Conservation (phyloP, 129 eudicot genomes). For the Arctium lappa region DNA sequence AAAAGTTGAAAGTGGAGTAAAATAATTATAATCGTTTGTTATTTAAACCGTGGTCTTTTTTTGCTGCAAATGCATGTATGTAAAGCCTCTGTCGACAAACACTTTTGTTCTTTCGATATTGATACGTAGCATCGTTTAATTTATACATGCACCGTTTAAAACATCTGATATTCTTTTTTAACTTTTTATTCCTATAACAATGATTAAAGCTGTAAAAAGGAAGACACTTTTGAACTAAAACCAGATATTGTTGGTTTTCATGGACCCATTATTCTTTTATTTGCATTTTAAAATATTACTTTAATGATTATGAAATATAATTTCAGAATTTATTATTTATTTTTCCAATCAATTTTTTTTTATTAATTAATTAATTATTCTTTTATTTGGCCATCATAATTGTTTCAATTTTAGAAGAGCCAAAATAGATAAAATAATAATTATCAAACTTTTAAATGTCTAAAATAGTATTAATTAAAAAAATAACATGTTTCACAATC, state of each 20-base stretch:
- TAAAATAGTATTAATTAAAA: no score
- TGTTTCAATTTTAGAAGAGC: not conserved
- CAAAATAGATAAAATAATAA: not conserved
- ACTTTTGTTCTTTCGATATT: not conserved
- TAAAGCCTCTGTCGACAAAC: slow-evolving; percentile 5
- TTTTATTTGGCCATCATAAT: not conserved
- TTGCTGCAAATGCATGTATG: slow-evolving; percentile 20
- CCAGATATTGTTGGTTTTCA: slow-evolving; percentile 6
- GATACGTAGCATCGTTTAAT: slow-evolving; percentile 5
- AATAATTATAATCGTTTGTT: not conserved
- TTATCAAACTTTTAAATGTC: not conserved
- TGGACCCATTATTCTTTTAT: slow-evolving; percentile 10
- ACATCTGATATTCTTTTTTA: not conserved
- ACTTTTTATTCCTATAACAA: not conserved
- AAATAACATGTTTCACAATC: not conserved
- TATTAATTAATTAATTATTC: not conserved
- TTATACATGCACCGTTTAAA: not conserved
- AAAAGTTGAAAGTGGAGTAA: not conserved
- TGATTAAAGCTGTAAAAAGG: slow-evolving; percentile 29
- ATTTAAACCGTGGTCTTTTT: not conserved
- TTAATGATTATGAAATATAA: not conserved
- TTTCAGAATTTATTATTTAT: not conserved
- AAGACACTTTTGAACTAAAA: slow-evolving; percentile 4
- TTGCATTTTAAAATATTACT: not conserved
- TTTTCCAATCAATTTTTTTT: no score